Evolutionary conservation across 768 basidiomycete genomes (phyloP).

Genomic region (Mycena filopes): DNA sequence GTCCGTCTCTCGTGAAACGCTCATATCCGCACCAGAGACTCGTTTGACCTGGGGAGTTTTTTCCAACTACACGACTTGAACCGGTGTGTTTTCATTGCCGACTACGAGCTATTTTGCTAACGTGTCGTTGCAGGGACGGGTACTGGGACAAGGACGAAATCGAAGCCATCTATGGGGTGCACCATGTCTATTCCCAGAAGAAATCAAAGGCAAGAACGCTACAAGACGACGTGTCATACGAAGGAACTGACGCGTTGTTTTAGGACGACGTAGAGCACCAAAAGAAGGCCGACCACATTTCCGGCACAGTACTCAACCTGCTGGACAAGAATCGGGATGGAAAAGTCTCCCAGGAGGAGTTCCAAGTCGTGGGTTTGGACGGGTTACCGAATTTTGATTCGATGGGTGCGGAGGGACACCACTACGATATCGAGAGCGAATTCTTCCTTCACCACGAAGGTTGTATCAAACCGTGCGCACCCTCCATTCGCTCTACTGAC

Average conservation of each 20-base stretch:
- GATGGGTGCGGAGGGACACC: conserved; percentile 91
- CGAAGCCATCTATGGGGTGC: conserved; percentile 95
- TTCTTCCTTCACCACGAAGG: conserved; percentile 99
- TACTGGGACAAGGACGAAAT: conserved; percentile 89
- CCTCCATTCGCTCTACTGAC: not conserved
- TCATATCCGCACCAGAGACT: conserved; percentile 63
- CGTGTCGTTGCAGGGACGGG: conserved; percentile 66
- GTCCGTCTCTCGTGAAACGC: conserved; percentile 1
- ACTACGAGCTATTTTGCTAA: not conserved
- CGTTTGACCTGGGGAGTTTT: conserved; percentile 88
- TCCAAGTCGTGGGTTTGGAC: conserved; percentile 75
- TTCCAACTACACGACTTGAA: conserved; percentile 96
- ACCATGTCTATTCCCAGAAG: conserved; percentile 89
- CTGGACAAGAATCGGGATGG: conserved; percentile 86
- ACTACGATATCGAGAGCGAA: conserved; percentile 93
- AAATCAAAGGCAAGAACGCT: conserved; percentile 67
- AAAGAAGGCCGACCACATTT: conserved; percentile 83
- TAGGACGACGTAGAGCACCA: conserved; percentile 84
- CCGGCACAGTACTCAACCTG: conserved; percentile 70
- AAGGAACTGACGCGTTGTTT: not conserved
- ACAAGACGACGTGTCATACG: not conserved
- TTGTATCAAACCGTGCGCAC: conserved; percentile 39
- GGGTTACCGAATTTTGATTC: conserved; percentile 86
- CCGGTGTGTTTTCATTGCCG: conserved; percentile 57
- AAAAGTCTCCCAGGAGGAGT: conserved; percentile 73